phyloP scores from a whole-genome alignment of 75 land plant genomes.

The Isoetes taiwanensis region DNA sequence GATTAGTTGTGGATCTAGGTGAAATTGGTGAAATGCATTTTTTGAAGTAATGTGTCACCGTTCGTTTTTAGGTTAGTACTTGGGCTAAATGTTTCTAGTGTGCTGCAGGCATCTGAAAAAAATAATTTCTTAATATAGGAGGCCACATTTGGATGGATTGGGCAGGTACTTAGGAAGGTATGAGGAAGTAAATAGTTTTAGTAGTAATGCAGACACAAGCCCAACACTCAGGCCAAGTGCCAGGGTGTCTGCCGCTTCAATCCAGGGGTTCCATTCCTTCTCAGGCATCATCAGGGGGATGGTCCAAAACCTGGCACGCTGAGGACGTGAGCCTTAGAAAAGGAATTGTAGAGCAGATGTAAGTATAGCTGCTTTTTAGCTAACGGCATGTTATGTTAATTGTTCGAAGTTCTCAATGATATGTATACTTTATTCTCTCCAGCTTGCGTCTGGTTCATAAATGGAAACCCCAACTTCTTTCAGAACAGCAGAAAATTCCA shows the following conservation, averaged over 20 bases:
- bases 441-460: slow-evolving; percentile 27
- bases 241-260: slow-evolving; percentile 12
- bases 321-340: slow-evolving; percentile 19
- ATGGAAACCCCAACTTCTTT: slow-evolving; percentile 20
- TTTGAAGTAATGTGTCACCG: no score
- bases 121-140: no score
- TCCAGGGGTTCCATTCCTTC: slow-evolving; percentile 7
- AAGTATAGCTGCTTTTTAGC: slow-evolving; percentile 1
- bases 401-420: neutral
- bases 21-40: no score
- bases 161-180: no score
- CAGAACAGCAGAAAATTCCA: slow-evolving; percentile 35
- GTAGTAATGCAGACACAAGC: slow-evolving; percentile 29
- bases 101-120: no score
- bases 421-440: slow-evolving; percentile 7
- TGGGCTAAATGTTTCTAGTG: no score
- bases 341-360: slow-evolving; percentile 23
- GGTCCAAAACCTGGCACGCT: slow-evolving; percentile 18
- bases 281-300: neutral
- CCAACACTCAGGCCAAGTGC: slow-evolving; percentile 18
- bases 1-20: no score
- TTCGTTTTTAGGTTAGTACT: no score
- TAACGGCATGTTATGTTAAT: neutral
- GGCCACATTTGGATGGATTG: no score
- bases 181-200: no score